Evolutionary conservation across 306 rosid genomes (phyloP).

Genomic region (Trifolium subterraneum): DNA sequence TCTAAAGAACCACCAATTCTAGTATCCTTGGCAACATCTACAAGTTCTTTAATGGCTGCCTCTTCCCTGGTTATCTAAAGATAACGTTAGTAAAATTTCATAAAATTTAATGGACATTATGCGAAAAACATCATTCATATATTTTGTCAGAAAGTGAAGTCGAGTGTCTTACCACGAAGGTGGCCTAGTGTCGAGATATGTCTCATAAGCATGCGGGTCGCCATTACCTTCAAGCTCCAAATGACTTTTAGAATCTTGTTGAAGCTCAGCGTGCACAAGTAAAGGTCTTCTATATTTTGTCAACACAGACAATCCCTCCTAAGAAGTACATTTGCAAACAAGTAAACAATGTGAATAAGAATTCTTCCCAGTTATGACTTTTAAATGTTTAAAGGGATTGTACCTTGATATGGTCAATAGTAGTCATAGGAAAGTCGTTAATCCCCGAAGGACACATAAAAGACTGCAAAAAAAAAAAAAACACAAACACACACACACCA

Average conservation of each 20-base stretch:
- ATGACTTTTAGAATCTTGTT: conserved; percentile 52
- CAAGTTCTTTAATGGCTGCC: conserved; percentile 81
- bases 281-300: conserved; percentile 88
- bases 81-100: conserved; percentile 12
- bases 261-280: conserved; percentile 86
- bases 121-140: conserved; percentile 16
- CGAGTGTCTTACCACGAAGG: conserved; percentile 75
- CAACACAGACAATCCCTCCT: conserved; percentile 85
- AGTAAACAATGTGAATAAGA: conserved; percentile 40
- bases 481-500: too few species aligned
- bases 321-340: conserved; percentile 43
- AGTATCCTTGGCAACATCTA: conserved; percentile 76
- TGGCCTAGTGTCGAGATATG: conserved; percentile 84
- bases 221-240: conserved; percentile 47
- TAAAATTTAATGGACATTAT: conserved; percentile 15
- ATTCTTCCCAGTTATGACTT: conserved; percentile 2
- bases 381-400: conserved; percentile 9
- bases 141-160: conserved; percentile 27
- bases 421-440: conserved; percentile 89
- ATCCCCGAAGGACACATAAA: conserved; percentile 99
- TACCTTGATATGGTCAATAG: conserved; percentile 85
- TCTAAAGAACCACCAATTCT: conserved; percentile 71
- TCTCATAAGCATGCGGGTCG: conserved; percentile 64
- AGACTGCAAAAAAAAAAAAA: conserved; percentile 59
- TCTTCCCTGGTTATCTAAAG: conserved; percentile 73